These are phyloP conservation scores for Tuctoria greenei DNA, from an alignment of 176 grass and related monocot species.

Conservation along the genomic window DNA sequence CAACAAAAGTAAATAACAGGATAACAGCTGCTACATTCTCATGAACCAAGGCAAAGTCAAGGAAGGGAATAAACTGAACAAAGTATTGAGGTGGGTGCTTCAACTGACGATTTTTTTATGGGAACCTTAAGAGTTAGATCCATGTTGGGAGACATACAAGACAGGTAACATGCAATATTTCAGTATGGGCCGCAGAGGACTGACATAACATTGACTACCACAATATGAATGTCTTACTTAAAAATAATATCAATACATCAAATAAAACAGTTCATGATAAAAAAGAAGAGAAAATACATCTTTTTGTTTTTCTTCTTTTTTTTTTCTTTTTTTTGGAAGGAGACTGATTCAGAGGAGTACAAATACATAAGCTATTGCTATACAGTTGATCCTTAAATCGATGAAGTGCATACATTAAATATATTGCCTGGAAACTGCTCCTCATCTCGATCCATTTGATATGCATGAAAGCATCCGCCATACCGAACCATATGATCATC, in stretches of 20 bases:
- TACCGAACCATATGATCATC: not conserved
- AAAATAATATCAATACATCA: slow-evolving; percentile 32
- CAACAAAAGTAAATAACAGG: not conserved
- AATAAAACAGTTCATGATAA: slow-evolving; percentile 12
- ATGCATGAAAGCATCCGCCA: slow-evolving; percentile 1
- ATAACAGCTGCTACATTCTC: too few species aligned
- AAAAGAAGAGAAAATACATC: not conserved
- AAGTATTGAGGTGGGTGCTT: too few species aligned
- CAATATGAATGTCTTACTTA: slow-evolving; percentile 22
- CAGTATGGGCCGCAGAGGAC: not conserved
- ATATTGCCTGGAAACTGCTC: slow-evolving; percentile 16
- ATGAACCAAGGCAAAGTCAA: too few species aligned
- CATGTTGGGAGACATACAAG: not conserved
- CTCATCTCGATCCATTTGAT: slow-evolving; percentile 6
- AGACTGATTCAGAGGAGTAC: slow-evolving; percentile 32
- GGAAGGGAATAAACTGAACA: too few species aligned
- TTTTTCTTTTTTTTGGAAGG: not conserved
- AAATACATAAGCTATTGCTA: slow-evolving; percentile 36
- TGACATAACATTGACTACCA: slow-evolving; percentile 2
- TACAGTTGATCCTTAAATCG: slow-evolving; percentile 45
- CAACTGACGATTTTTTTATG: too few species aligned
- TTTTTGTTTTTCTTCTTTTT: not conserved
- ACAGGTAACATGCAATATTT: not conserved
- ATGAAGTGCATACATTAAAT: not conserved
- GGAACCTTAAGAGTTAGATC: too few species aligned